Evolutionary conservation across 2,329 filamentous ascomycete genomes (phyloP).

Genomic region (Kalaharituber pfeilii): DNA sequence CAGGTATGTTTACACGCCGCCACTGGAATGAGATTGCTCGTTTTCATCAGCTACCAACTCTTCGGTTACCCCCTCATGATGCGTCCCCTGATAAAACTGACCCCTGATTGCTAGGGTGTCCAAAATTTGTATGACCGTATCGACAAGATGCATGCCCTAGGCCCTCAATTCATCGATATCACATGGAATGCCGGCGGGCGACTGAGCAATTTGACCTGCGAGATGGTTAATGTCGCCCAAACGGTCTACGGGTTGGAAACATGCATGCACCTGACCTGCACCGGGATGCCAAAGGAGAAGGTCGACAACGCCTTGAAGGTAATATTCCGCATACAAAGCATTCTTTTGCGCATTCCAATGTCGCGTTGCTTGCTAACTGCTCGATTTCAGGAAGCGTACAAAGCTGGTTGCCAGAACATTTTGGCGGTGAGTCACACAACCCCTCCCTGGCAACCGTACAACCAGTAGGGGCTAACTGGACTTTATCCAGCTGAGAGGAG

Average conservation of each 20-base stretch:
- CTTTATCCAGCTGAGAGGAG: conserved; percentile 47
- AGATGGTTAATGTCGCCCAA: conserved; percentile 94
- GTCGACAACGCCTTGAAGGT: conserved; percentile 73
- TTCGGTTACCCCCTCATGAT: not conserved
- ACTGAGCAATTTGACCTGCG: conserved; percentile 78
- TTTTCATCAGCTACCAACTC: not conserved
- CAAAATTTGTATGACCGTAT: conserved; percentile 99
- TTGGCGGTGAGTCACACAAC: conserved; percentile 38
- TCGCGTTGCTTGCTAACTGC: not conserved
- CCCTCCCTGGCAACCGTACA: not conserved
- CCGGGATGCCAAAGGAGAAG: conserved; percentile 87
- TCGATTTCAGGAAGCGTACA: conserved; percentile 87
- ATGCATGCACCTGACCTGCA: conserved; percentile 98
- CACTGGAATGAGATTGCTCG: not conserved
- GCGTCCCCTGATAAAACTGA: conserved; percentile 16
- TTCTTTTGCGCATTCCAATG: not conserved
- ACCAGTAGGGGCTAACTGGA: not conserved
- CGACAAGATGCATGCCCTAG: conserved; percentile 94
- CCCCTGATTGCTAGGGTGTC: conserved; percentile 52
- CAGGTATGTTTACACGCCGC: conserved; percentile 32
- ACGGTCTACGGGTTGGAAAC: conserved; percentile 91
- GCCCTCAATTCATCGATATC: conserved; percentile 91
- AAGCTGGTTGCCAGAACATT: conserved; percentile 93
- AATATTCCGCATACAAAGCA: not conserved
- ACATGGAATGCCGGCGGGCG: conserved; percentile 95